Conservation (phyloP, 73 alveolate genomes). For the Tetrahymena elliotti region DNA sequence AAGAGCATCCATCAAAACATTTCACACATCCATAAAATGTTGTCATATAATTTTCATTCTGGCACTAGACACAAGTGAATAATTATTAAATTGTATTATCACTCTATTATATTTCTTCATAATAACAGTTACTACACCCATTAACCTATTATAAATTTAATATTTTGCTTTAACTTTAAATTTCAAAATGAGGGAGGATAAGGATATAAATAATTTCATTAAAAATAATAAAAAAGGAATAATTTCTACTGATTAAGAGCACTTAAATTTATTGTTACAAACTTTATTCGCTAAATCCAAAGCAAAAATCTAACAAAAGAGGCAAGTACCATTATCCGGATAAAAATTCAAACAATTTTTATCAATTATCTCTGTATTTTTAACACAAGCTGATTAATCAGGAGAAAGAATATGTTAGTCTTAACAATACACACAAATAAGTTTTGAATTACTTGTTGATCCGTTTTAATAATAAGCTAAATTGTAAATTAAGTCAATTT, state of each 20-base stretch:
- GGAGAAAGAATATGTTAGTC: background rate
- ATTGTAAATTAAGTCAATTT: background rate
- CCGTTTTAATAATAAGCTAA: background rate
- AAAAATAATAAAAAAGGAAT: background rate
- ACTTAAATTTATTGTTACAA: background rate
- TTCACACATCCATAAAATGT: background rate
- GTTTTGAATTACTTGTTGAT: background rate
- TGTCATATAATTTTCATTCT: background rate
- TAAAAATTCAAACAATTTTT: background rate
- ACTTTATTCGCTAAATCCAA: background rate
- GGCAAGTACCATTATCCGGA: background rate
- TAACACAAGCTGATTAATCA: background rate
- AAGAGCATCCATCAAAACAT: background rate
- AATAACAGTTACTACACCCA: background rate
- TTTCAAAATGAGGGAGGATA: background rate
- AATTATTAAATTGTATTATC: background rate
- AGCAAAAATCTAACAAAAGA: background rate
- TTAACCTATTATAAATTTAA: background rate
- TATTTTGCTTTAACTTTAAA: background rate
- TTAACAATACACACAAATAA: background rate
- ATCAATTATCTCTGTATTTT: background rate
- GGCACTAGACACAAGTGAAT: background rate
- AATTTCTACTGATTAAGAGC: background rate
- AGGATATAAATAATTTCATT: background rate
- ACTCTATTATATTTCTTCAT: too few relatives aligned